A percentile compares a stretch with the other conserved stretches of the same genome.
phyloP scores from a whole-genome alignment of 208 protist genomes.

The Hexamita inflata region DNA sequence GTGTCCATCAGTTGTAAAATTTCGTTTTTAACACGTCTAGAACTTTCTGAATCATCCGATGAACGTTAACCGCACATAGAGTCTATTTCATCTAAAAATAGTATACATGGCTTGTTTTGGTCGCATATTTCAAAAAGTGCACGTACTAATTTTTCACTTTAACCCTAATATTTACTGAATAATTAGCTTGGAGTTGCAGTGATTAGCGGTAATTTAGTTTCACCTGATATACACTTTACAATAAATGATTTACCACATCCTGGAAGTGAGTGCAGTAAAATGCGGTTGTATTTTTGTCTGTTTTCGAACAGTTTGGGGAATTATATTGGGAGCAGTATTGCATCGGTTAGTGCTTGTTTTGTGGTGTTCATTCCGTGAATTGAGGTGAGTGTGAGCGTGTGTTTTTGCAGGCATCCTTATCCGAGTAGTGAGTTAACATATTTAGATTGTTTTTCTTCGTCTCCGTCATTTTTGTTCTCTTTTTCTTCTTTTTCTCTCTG shows the following conservation, averaged over 20 bases:
- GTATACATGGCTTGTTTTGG: slow-evolving; percentile 68
- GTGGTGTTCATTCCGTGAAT: slow-evolving; percentile 78
- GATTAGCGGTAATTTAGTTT: background rate
- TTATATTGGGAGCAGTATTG: slow-evolving; percentile 73
- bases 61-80: slow-evolving; percentile 33
- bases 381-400: no score
- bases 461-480: no score
- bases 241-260: slow-evolving; percentile 26
- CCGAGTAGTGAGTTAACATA: no score
- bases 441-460: no score
- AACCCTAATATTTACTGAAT: slow-evolving; percentile 53
- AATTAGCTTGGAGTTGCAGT: slow-evolving; percentile 16
- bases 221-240: background rate
- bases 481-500: no score
- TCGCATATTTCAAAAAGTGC: slow-evolving; percentile 97
- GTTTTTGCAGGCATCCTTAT: no score
- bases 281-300: slow-evolving; percentile 63
- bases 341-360: slow-evolving; percentile 77
- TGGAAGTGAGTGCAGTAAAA: slow-evolving; percentile 63
- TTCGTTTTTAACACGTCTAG: slow-evolving; percentile 40
- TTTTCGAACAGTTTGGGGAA: slow-evolving; percentile 84
- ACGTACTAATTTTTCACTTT: slow-evolving; percentile 93
- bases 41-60: slow-evolving; percentile 31
- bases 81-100: slow-evolving; percentile 48
- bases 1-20: slow-evolving; percentile 44